Percentiles rank a stretch among this genome's conserved stretches.
These are phyloP conservation scores for Pinus taeda DNA, from an alignment of 75 land plant species.

Conservation along the genomic window DNA sequence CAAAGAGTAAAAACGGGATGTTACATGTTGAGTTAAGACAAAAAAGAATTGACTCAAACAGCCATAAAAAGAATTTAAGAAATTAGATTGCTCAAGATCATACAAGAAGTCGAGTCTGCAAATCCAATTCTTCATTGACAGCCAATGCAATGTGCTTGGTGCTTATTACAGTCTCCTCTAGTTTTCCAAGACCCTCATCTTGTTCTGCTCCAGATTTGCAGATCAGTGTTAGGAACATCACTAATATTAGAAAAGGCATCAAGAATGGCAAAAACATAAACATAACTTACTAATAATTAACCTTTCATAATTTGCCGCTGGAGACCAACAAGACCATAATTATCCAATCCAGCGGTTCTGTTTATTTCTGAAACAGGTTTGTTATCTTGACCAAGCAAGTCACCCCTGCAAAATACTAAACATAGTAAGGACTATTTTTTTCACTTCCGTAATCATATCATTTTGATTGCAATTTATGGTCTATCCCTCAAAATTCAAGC, in stretches of 20 bases:
- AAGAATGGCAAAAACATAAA: not conserved
- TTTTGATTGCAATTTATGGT: not conserved
- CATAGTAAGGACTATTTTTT: not conserved
- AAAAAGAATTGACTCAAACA: not conserved
- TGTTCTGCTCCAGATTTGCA: slow-evolving; percentile 53
- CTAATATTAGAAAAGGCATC: not conserved
- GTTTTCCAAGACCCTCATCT: slow-evolving; percentile 83
- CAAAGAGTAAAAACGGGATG: not conserved
- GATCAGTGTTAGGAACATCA: not conserved
- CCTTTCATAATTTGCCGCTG: slow-evolving; percentile 76
- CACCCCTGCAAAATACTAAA: slow-evolving; percentile 27
- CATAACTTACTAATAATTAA: not conserved
- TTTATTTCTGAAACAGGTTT: slow-evolving; percentile 47
- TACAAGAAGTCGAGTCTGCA: slow-evolving; percentile 89
- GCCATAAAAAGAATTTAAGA: not conserved
- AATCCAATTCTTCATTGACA: slow-evolving; percentile 86
- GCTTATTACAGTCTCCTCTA: slow-evolving; percentile 85
- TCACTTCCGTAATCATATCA: not conserved
- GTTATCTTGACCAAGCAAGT: slow-evolving; percentile 54
- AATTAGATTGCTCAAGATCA: slow-evolving; percentile 7
- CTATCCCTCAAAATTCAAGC: not conserved
- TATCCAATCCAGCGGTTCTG: slow-evolving; percentile 61
- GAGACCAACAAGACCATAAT: slow-evolving; percentile 60
- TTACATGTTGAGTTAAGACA: not conserved
- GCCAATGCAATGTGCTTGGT: slow-evolving; percentile 97